Evolutionary conservation across 306 rosid genomes (phyloP).

Genomic region (Fragaria vesca): DNA sequence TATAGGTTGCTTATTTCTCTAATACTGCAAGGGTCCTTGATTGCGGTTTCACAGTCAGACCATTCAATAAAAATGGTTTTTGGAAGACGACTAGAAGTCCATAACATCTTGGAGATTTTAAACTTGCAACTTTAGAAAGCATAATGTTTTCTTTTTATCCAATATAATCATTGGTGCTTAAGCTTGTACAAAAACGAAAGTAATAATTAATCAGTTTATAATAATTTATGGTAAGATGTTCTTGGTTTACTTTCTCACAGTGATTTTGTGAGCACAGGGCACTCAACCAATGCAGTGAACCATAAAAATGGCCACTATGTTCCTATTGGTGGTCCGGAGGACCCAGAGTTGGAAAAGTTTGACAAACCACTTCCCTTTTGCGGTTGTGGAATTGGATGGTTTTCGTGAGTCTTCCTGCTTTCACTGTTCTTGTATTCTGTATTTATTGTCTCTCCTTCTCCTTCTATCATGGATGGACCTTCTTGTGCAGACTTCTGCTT

Average conservation of each 20-base stretch:
- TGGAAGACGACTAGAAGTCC: not conserved
- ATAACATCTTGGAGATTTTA: conserved; percentile 2
- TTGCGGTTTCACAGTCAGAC: not conserved
- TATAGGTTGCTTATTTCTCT: not conserved
- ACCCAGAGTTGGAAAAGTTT: conserved; percentile 55
- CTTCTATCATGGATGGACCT: conserved; percentile 11
- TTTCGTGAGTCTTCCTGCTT: conserved; percentile 62
- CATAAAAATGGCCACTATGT: conserved; percentile 54
- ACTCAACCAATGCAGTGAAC: conserved; percentile 43
- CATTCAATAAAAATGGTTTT: conserved; percentile 10
- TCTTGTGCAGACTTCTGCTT: conserved; percentile 64
- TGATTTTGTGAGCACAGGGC: conserved; percentile 33
- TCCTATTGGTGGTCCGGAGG: conserved; percentile 62
- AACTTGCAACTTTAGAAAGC: not conserved
- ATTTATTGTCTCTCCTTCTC: conserved; percentile 10
- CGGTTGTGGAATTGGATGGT: conserved; percentile 98
- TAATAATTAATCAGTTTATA: not conserved
- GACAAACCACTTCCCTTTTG: conserved; percentile 86
- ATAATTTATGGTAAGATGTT: conserved; percentile 8
- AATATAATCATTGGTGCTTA: not conserved
- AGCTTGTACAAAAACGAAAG: not conserved
- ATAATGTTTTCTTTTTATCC: not conserved
- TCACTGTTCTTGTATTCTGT: not conserved
- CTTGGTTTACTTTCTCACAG: conserved; percentile 21
- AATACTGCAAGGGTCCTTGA: not conserved